phyloP scores from a whole-genome alignment of 306 rosid genomes.

The Myrica gale region DNA sequence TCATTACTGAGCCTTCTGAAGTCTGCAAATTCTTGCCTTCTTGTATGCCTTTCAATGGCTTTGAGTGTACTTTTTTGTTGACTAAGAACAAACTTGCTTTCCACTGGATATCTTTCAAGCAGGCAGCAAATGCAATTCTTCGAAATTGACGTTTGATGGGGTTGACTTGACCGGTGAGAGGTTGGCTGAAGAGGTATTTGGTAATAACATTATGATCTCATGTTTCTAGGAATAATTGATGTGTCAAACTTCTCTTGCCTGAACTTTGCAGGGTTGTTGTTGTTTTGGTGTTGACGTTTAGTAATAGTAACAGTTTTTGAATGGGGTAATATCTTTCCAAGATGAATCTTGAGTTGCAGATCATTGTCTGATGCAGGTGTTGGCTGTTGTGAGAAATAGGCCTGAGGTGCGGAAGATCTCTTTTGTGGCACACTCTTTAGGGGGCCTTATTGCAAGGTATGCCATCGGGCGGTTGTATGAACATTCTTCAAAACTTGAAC shows the following conservation, averaged over 20 bases:
- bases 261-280: background rate
- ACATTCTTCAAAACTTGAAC: constrained; percentile 39
- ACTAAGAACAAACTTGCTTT: constrained; percentile 12
- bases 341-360: background rate
- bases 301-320: background rate
- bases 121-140: constrained; percentile 91
- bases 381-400: constrained; percentile 52
- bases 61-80: background rate
- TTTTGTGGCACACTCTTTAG: constrained; percentile 94
- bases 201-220: constrained; percentile 30
- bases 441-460: constrained; percentile 92
- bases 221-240: constrained; percentile 9
- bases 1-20: background rate
- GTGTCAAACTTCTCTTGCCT: background rate
- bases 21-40: background rate
- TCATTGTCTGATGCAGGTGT: constrained; percentile 52
- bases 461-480: constrained; percentile 78
- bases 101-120: constrained; percentile 39
- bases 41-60: background rate
- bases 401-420: constrained; percentile 77
- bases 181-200: constrained; percentile 87
- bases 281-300: constrained; percentile 3
- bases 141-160: constrained; percentile 84
- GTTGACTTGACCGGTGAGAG: constrained; percentile 94
- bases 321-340: background rate